Conservation (phyloP, 345 rosid genomes). For the Populus davidiana region DNA sequence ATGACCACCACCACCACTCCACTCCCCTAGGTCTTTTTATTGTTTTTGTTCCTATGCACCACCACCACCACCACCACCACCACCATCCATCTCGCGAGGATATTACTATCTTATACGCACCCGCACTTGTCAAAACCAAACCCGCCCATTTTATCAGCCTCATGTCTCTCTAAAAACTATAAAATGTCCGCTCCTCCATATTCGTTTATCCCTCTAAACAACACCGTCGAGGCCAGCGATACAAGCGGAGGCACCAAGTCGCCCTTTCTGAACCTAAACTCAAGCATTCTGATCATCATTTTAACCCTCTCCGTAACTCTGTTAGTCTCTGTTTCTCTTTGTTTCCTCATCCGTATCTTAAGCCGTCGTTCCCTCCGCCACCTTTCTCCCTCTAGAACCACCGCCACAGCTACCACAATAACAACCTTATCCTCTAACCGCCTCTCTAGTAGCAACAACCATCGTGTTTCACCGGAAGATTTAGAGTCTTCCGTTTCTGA, state of each 20-base stretch:
- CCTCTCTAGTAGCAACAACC: constrained; percentile 18
- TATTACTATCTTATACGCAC: background rate
- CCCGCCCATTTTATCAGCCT: background rate
- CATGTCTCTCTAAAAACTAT: background rate
- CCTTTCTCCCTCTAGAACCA: constrained; percentile 24
- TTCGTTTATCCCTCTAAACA: background rate
- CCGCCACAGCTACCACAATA: constrained; percentile 6
- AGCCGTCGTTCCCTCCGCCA: constrained; percentile 53
- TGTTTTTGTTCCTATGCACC: background rate
- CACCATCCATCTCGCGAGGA: background rate
- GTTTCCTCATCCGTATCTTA: constrained; percentile 68
- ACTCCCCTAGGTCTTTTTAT: no score
- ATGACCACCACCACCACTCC: background rate
- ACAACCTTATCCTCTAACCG: constrained; percentile 18
- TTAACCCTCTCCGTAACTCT: constrained; percentile 57
- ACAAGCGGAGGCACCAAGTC: constrained; percentile 10
- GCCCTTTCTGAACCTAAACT: constrained; percentile 47
- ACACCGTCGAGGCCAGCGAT: constrained; percentile 17
- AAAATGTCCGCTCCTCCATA: constrained; percentile 17
- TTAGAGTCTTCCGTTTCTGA: constrained; percentile 39
- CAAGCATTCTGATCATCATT: constrained; percentile 53
- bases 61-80: background rate
- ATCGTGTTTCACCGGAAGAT: constrained; percentile 51
- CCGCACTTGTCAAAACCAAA: background rate
- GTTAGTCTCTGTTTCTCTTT: constrained; percentile 59